Evolutionary conservation across 2,329 filamentous ascomycete genomes (phyloP).

Genomic region (Colletotrichum sansevieriae): DNA sequence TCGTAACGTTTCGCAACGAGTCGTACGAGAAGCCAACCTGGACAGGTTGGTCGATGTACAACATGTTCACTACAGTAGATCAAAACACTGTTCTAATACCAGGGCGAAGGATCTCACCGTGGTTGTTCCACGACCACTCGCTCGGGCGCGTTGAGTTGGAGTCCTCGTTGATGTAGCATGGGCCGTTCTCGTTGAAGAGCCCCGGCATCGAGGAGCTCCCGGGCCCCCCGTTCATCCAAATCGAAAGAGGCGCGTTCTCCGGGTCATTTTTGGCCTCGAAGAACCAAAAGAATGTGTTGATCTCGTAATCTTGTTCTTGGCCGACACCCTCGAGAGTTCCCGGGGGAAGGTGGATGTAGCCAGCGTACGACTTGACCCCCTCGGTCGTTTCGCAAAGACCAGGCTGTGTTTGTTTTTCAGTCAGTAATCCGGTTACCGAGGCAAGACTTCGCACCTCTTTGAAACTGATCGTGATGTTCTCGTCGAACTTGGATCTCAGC

Average conservation of each 20-base stretch:
- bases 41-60: slow-evolving; percentile 44
- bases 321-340: slow-evolving; percentile 43
- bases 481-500: slow-evolving; percentile 67
- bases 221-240: slow-evolving; percentile 73
- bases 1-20: slow-evolving; percentile 43
- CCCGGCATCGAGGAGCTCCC: slow-evolving; percentile 67
- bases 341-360: slow-evolving; percentile 69
- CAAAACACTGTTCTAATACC: neutral
- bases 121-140: slow-evolving; percentile 72
- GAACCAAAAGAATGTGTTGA: slow-evolving; percentile 60
- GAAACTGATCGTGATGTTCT: slow-evolving; percentile 71
- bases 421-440: neutral
- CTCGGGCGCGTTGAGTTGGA: slow-evolving; percentile 64
- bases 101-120: slow-evolving; percentile 45
- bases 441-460: slow-evolving; percentile 57
- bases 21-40: slow-evolving; percentile 45
- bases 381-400: slow-evolving; percentile 64
- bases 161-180: slow-evolving; percentile 64
- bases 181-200: slow-evolving; percentile 65
- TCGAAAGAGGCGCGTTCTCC: slow-evolving; percentile 56
- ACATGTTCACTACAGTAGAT: slow-evolving; percentile 41
- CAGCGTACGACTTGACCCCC: slow-evolving; percentile 72
- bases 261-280: slow-evolving; percentile 48
- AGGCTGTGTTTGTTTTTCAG: slow-evolving; percentile 55
- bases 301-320: slow-evolving; percentile 58